Conservation (phyloP, 129 eudicot species). For the Apium graveolens region DNA sequence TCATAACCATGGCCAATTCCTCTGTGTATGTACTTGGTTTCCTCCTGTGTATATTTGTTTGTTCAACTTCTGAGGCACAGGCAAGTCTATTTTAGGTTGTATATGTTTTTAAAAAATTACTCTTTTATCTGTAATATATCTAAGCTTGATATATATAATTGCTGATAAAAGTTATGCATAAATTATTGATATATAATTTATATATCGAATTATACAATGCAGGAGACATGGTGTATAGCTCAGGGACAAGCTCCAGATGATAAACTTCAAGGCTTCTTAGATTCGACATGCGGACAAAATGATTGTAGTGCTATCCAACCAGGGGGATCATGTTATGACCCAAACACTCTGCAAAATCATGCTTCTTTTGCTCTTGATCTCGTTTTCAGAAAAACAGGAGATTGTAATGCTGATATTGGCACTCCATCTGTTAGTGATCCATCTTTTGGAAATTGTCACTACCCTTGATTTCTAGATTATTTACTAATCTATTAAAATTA, state of each 20-base stretch:
- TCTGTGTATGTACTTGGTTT: not conserved
- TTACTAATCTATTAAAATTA: no score
- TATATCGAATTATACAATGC: not conserved
- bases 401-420: constrained; percentile 13
- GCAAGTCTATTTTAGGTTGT: not conserved
- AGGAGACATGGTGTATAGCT: not conserved
- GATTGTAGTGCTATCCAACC: not conserved
- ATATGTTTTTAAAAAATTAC: no score
- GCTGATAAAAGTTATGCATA: no score
- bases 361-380: constrained; percentile 18
- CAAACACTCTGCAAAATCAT: no score
- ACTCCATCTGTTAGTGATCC: constrained; percentile 12
- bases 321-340: constrained; percentile 20
- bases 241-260: not conserved
- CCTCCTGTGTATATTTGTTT: not conserved
- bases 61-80: not conserved
- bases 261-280: not conserved
- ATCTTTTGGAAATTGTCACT: constrained; percentile 3
- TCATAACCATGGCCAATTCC: not conserved
- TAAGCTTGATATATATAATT: no score
- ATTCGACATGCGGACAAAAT: not conserved
- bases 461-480: not conserved
- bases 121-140: no score
- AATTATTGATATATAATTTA: no score
- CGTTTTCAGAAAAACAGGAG: constrained; percentile 4